These are phyloP conservation scores for Candida sanyiensis DNA, from an alignment of 805 yeast species.

Conservation along the genomic window DNA sequence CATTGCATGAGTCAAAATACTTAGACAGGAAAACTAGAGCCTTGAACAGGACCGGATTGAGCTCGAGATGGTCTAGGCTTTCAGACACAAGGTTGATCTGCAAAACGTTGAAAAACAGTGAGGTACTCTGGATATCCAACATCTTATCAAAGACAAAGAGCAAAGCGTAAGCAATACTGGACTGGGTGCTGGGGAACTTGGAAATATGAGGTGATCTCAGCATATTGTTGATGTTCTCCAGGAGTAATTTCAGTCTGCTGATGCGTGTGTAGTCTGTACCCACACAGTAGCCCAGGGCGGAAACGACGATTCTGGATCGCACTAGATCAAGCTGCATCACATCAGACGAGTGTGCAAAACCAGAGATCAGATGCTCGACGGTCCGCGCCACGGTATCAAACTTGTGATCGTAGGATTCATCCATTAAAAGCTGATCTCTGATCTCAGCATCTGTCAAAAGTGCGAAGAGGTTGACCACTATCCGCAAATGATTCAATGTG, in stretches of 20 bases:
- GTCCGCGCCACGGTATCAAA: conserved; percentile 23
- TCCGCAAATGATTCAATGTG: conserved; percentile 13
- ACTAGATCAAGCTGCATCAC: conserved; percentile 13
- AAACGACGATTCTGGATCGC: conserved; percentile 20
- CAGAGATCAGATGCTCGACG: conserved; percentile 17
- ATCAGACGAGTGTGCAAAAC: conserved; percentile 5
- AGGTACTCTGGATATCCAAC: neutral
- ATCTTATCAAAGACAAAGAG: conserved; percentile 5
- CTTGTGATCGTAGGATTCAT: conserved; percentile 18
- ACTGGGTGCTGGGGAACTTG: conserved; percentile 6
- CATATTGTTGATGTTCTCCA: conserved; percentile 12
- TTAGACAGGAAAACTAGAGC: too few species aligned
- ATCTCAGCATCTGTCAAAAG: conserved; percentile 21
- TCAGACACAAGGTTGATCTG: too few species aligned
- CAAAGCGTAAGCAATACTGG: conserved; percentile 7
- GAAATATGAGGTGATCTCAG: conserved; percentile 6
- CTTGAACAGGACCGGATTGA: too few species aligned
- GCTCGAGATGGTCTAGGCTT: too few species aligned
- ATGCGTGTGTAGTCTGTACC: conserved; percentile 13
- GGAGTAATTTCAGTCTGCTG: conserved; percentile 14
- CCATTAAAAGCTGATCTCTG: conserved; percentile 18
- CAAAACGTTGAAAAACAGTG: too few species aligned
- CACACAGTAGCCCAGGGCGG: conserved; percentile 14
- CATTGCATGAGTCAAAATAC: too few species aligned
- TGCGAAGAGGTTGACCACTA: conserved; percentile 19